These are phyloP conservation scores for Rhodotorula sp. DNA, from an alignment of 1,284 basidiomycete species.

Conservation along the genomic window DNA sequence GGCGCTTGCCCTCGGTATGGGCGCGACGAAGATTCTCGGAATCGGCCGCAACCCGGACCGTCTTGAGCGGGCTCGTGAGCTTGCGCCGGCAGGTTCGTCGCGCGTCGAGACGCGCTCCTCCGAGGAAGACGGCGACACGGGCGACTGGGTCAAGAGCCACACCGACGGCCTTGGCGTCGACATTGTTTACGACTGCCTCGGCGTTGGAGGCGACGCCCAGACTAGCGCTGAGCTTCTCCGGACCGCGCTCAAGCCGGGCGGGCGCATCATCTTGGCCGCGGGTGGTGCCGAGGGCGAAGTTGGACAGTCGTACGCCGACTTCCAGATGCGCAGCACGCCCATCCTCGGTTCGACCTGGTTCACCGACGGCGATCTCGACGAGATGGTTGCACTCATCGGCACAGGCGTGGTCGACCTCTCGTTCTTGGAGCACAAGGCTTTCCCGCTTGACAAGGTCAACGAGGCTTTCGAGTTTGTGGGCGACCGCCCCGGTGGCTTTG, in stretches of 20 bases:
- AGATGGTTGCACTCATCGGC: background rate
- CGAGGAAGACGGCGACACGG: background rate
- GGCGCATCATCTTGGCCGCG: background rate
- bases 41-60: background rate
- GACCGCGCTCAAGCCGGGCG: background rate
- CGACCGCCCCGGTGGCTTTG: background rate
- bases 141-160: background rate
- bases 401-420: background rate
- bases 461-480: background rate
- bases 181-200: background rate
- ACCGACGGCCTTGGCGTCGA: background rate
- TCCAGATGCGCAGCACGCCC: background rate
- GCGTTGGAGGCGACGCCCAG: background rate
- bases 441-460: background rate
- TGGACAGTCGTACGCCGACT: background rate
- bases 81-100: background rate
- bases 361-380: background rate
- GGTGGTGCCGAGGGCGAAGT: background rate
- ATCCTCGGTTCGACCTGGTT: background rate
- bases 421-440: background rate
- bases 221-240: background rate
- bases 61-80: background rate
- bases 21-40: constrained; percentile 1
- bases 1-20: background rate
- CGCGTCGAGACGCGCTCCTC: background rate